Evolutionary conservation across 2,329 filamentous ascomycete species (phyloP), one percentile per base, ranked within the genome.

Genomic region (Xylariaceae sp.): DNA sequence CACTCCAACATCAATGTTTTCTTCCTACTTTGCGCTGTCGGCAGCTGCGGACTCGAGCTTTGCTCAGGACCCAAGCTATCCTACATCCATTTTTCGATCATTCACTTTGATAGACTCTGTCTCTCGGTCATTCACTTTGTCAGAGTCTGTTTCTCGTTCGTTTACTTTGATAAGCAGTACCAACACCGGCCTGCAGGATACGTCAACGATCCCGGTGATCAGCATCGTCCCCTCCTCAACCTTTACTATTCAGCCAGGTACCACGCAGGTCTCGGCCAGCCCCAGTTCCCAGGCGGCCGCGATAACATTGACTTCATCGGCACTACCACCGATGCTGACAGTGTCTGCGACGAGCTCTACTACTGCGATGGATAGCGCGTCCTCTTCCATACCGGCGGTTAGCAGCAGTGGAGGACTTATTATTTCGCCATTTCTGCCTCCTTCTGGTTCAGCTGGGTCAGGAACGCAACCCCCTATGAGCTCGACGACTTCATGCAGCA

Each of bases 91-190:
- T 45, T 67, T 64, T 56, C 63, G 51, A 18, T 67, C 67, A 30
- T 68, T 63, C 39, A 67, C 62, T 11, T 48, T 63, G 15, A 62
- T 55, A 30, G 63, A 30, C 23, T 66, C 55, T 4, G 54, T 64
- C 48, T 67, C 65, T 56, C 63, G 51, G 17, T 67, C 67, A 30
- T 68, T 63, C 39, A 67, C 62, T 13, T 48, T 63, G n/a, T 30
- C 23, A 62, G 54, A 30, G 63, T 66, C 55, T 4, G 54, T 64
- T 44, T 67, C 65, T 56, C 63, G 51, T 17, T 67, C 67, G 18
- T 68, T 63, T 44, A 67, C 62, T 13, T 48, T 63, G 15, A 62
- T 66, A 30, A 66, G 60, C 58, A 63, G 60, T 60, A 62, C 61
- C 37, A 44, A 52, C 9, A 7, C 49, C 2, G 10, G 15, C 50